A percentile compares a stretch with the other conserved stretches of the same genome.
These are phyloP conservation scores for Hypoxylon sp. DNA, from an alignment of 2,329 filamentous ascomycete species.

Conservation along the genomic window DNA sequence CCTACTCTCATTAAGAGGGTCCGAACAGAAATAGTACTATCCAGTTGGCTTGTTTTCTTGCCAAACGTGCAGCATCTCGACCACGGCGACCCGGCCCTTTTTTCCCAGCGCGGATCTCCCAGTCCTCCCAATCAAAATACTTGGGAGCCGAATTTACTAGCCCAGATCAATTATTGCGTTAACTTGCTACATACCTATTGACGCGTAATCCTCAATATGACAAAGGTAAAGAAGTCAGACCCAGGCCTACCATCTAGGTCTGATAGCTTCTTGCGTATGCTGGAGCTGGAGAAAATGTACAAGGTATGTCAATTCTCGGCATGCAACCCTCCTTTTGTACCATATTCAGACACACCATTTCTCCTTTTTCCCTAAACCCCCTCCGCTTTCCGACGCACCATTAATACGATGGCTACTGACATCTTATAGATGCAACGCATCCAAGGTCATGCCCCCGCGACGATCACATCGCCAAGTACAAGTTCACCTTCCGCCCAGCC, in stretches of 20 bases:
- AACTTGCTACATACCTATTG: slow-evolving; percentile 36
- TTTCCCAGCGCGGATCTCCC: slow-evolving; percentile 44
- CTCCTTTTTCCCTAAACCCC: slow-evolving; percentile 40
- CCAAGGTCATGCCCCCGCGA: slow-evolving; percentile 53
- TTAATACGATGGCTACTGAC: slow-evolving; percentile 50
- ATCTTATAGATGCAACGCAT: slow-evolving; percentile 57
- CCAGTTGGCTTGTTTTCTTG: slow-evolving; percentile 47
- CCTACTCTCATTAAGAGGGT: slow-evolving; percentile 39
- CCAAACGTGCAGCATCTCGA: slow-evolving; percentile 45
- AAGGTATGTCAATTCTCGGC: slow-evolving; percentile 64
- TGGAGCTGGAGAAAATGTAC: slow-evolving; percentile 70
- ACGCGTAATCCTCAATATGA: slow-evolving; percentile 56
- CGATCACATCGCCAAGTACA: slow-evolving; percentile 51
- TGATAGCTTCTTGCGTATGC: slow-evolving; percentile 70
- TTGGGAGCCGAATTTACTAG: slow-evolving; percentile 29
- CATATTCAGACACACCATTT: slow-evolving; percentile 40
- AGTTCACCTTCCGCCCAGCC: slow-evolving; percentile 50
- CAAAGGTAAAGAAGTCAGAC: slow-evolving; percentile 50
- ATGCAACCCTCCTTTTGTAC: slow-evolving; percentile 50
- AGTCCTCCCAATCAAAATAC: slow-evolving; percentile 33
- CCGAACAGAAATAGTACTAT: slow-evolving; percentile 38
- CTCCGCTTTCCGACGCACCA: slow-evolving; percentile 49
- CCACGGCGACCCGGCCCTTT: slow-evolving; percentile 52
- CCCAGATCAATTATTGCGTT: slow-evolving; percentile 31
- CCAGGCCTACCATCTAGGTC: slow-evolving; percentile 54